Evolutionary conservation across 305 asterid genomes (phyloP).

Genomic region (Striga hermonthica): DNA sequence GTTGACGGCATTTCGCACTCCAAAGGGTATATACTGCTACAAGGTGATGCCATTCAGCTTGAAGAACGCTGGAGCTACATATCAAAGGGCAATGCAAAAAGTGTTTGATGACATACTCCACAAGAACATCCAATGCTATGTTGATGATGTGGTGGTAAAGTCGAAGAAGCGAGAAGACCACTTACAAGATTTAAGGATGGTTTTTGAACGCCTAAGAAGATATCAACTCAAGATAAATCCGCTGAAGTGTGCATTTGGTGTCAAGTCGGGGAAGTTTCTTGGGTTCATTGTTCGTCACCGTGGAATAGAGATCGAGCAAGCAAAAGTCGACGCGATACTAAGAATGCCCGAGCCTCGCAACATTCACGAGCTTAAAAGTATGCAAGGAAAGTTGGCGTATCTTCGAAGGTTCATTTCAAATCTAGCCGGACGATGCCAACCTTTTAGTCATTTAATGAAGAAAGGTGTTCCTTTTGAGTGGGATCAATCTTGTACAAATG

Average conservation of each 20-base stretch:
- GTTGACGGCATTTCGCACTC: background rate
- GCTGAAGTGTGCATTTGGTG: background rate
- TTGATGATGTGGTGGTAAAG: background rate
- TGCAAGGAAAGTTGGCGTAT: background rate
- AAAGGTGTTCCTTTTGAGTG: slow-evolving; percentile 8
- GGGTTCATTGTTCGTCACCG: background rate
- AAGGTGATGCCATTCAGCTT: background rate
- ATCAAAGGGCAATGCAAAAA: background rate
- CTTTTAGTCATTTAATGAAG: background rate
- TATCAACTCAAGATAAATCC: background rate
- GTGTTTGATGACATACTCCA: background rate
- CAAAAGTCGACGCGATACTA: background rate
- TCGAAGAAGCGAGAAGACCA: background rate
- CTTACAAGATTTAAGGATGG: background rate
- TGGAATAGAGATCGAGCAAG: background rate
- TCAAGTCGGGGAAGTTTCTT: background rate
- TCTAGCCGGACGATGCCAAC: background rate
- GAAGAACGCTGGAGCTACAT: background rate
- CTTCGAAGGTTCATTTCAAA: slow-evolving; percentile 8
- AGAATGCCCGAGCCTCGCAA: background rate
- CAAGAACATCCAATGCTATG: background rate
- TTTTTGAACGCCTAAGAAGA: background rate
- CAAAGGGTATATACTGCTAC: background rate
- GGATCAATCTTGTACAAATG: background rate
- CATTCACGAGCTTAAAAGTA: background rate